These are phyloP conservation scores for Sphaceloma murrayae DNA, from an alignment of 2,329 filamentous ascomycete species.

Conservation along the genomic window DNA sequence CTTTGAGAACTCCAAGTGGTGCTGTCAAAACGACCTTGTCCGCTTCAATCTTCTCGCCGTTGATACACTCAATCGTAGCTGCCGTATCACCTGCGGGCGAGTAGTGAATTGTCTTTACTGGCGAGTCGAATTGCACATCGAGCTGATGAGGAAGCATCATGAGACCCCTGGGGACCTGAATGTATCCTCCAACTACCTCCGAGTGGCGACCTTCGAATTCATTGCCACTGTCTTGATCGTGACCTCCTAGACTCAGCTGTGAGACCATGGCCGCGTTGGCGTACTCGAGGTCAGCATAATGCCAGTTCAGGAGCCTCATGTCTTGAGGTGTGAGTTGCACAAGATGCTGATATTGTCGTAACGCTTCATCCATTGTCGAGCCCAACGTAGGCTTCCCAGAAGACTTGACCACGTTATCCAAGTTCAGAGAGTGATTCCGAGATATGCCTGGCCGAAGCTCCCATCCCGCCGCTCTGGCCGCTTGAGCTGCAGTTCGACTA, in stretches of 20 bases:
- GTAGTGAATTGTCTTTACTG: conserved; percentile 66
- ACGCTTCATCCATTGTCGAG: conserved; percentile 83
- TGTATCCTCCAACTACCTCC: conserved; percentile 88
- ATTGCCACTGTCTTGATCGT: conserved; percentile 96
- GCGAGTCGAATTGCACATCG: conserved; percentile 63
- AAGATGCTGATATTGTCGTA: conserved; percentile 74
- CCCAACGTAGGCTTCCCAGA: conserved; percentile 65
- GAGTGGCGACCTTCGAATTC: conserved; percentile 94
- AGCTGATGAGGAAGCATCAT: conserved; percentile 67
- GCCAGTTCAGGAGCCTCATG: conserved; percentile 89
- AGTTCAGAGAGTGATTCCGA: conserved; percentile 58
- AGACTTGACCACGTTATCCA: conserved; percentile 55
- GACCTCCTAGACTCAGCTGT: conserved; percentile 76
- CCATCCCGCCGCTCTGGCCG: conserved; percentile 78
- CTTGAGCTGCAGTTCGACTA: conserved; percentile 63
- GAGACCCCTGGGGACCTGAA: conserved; percentile 80
- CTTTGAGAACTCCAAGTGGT: conserved; percentile 83
- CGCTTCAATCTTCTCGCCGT: conserved; percentile 68
- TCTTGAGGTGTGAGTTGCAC: conserved; percentile 78
- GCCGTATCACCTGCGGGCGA: conserved; percentile 31
- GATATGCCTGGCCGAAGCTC: conserved; percentile 52
- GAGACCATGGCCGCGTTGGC: conserved; percentile 86
- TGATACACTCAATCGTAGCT: conserved; percentile 61
- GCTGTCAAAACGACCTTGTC: conserved; percentile 86
- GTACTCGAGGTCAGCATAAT: conserved; percentile 95